These are phyloP conservation scores for Colletotrichum lindemuthianum DNA, from an alignment of 2,329 filamentous ascomycete species.

Conservation along the genomic window DNA sequence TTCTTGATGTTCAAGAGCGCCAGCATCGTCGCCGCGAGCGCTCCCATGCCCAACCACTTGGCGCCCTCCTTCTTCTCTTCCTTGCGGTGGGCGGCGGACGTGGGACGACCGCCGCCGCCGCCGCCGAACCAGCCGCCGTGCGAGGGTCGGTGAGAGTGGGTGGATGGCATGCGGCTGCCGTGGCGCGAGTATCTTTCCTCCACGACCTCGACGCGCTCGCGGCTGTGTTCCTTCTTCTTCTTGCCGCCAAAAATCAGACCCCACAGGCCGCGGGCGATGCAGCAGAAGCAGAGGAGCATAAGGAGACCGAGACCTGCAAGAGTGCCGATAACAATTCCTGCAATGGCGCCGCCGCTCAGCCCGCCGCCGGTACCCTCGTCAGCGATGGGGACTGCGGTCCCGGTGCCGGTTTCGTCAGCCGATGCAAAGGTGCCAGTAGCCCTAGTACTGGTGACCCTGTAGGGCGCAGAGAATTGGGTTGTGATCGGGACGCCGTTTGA, in stretches of 20 bases:
- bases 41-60: conserved; percentile 64
- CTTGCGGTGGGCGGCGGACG: conserved; percentile 52
- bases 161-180: conserved; percentile 52
- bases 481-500: conserved; percentile 59
- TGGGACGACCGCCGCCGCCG: conserved; percentile 45
- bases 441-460: conserved; percentile 65
- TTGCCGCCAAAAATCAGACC: conserved; percentile 70
- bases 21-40: conserved; percentile 60
- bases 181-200: conserved; percentile 70
- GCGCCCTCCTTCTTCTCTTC: conserved; percentile 61
- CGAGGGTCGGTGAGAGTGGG: conserved; percentile 60
- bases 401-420: conserved; percentile 57
- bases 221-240: conserved; percentile 56
- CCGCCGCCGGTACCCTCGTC: conserved; percentile 49
- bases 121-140: conserved; percentile 66
- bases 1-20: conserved; percentile 63
- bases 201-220: conserved; percentile 67
- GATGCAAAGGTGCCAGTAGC: conserved; percentile 62
- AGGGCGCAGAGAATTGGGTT: conserved; percentile 63
- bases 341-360: conserved; percentile 78
- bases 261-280: conserved; percentile 72
- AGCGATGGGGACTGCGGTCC: conserved; percentile 53
- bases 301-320: conserved; percentile 74
- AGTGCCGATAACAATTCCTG: conserved; percentile 81
- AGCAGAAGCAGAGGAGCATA: conserved; percentile 78